Conservation (phyloP, 129 eudicot species). For the Saposhnikovia divaricata region DNA sequence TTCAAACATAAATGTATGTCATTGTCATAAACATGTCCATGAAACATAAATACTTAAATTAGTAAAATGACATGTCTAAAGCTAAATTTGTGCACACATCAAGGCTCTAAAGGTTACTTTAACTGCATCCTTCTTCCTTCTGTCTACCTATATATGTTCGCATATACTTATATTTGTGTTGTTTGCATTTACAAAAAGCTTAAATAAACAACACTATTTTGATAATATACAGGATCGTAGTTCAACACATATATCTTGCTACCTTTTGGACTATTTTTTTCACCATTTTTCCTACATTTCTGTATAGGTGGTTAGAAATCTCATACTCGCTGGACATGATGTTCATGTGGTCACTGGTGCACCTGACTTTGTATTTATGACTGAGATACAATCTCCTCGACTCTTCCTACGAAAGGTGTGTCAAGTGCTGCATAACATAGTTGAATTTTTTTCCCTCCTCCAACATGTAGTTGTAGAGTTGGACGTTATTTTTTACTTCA, state of each 20-base stretch:
- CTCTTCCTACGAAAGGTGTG: slow-evolving; percentile 89
- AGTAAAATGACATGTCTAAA: neutral
- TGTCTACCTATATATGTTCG: neutral
- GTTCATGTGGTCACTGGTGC: slow-evolving; percentile 98
- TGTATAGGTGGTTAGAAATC: slow-evolving; percentile 79
- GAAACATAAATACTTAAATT: neutral
- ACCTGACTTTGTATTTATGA: slow-evolving; percentile 85
- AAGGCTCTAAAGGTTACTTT: neutral
- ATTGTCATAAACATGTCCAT: neutral
- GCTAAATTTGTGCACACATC: neutral
- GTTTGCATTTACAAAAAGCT: neutral
- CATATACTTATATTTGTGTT: neutral
- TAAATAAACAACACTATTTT: neutral
- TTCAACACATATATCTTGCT: neutral
- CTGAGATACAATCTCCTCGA: slow-evolving; percentile 80
- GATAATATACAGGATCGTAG: neutral
- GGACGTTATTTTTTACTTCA: neutral
- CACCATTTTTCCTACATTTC: neutral
- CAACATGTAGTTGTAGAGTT: neutral
- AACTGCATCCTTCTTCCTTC: neutral
- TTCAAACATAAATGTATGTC: neutral
- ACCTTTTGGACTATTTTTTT: neutral
- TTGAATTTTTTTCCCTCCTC: neutral
- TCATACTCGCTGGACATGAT: slow-evolving; percentile 96
- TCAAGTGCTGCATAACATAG: neutral